Conservation (phyloP, 2,329 filamentous ascomycete genomes). For the Eutypella sp. region DNA sequence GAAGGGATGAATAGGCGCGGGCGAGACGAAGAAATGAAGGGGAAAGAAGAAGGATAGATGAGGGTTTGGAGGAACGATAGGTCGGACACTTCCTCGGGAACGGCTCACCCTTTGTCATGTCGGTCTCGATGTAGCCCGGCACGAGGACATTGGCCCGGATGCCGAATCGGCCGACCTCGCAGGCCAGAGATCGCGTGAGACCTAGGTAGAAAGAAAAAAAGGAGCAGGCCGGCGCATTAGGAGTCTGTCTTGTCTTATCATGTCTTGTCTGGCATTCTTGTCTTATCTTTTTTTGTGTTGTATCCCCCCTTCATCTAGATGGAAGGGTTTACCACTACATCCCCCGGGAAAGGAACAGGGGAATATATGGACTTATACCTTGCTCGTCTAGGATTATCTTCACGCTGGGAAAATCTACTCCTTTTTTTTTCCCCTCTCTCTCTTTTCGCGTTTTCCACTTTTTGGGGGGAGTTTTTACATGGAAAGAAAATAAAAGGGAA, state of each 20-base stretch:
- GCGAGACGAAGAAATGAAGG: constrained; percentile 9
- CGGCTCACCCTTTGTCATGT: constrained; percentile 67
- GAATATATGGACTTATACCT: not conserved
- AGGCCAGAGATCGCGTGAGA: constrained; percentile 62
- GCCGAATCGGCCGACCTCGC: constrained; percentile 53
- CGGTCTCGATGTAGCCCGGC: constrained; percentile 77
- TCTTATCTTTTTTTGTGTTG: too few species aligned
- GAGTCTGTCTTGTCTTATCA: not conserved
- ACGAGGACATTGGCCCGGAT: constrained; percentile 77
- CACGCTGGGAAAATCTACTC: too few species aligned
- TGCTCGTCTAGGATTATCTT: too few species aligned
- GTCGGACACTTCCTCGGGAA: not conserved
- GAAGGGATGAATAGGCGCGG: too few species aligned
- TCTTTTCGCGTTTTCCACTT: too few species aligned
- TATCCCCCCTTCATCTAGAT: not conserved
- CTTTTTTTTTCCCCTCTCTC: too few species aligned
- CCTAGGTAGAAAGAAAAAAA: too few species aligned
- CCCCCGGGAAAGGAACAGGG: not conserved
- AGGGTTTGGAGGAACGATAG: not conserved
- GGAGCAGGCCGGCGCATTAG: constrained; percentile 1
- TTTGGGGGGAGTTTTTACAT: too few species aligned
- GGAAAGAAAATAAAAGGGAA: too few species aligned
- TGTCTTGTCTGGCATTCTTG: too few species aligned
- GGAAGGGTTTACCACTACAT: not conserved
- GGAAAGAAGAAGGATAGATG: constrained; percentile 5